These are phyloP conservation scores for Fusarium aywerte DNA, from an alignment of 2,329 filamentous ascomycete species.

Conservation along the genomic window DNA sequence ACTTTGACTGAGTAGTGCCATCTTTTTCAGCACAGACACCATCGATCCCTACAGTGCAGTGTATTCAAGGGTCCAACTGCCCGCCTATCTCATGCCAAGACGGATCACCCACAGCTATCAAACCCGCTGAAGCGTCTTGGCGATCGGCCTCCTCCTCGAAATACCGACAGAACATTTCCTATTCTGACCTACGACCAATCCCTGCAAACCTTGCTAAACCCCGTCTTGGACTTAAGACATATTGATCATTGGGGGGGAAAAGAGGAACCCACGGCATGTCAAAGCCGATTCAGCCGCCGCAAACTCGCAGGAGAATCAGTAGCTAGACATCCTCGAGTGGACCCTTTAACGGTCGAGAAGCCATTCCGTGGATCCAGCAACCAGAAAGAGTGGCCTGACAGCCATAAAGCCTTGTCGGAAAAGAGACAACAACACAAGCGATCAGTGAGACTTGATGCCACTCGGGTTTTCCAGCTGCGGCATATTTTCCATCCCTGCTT, in stretches of 20 bases:
- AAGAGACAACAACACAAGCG: conserved; percentile 1
- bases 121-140: conserved; percentile 28
- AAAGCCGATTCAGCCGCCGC: conserved; percentile 35
- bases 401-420: background rate
- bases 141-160: conserved; percentile 25
- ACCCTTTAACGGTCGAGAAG: conserved; percentile 37
- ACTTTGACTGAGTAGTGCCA: conserved; percentile 1
- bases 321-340: conserved; percentile 19
- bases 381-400: conserved; percentile 17
- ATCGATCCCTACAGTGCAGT: conserved; percentile 7
- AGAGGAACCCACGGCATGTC: conserved; percentile 38
- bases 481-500: background rate
- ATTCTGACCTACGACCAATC: background rate
- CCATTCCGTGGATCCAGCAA: conserved; percentile 19
- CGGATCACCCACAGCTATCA: conserved; percentile 32
- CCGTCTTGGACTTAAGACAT: background rate
- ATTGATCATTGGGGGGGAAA: background rate
- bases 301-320: conserved; percentile 15
- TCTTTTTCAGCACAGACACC: conserved; percentile 14
- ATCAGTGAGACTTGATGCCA: background rate
- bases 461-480: conserved; percentile 13
- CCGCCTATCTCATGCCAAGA: conserved; percentile 36
- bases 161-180: conserved; percentile 5
- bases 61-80: background rate
- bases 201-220: background rate